Conservation (phyloP, 306 rosid genomes). For the Cicer judaicum region DNA sequence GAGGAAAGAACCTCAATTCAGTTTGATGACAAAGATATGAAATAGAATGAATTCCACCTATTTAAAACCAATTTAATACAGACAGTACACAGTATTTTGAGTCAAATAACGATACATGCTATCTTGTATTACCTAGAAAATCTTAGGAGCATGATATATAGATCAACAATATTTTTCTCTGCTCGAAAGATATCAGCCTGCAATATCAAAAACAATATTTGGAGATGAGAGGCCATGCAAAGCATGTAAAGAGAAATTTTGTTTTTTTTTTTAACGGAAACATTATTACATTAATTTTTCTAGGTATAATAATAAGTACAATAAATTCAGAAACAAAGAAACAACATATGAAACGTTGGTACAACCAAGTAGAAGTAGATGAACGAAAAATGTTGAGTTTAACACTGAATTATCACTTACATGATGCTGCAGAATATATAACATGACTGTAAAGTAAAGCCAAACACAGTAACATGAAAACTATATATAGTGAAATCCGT, state of each 20-base stretch:
- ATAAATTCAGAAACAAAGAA: conserved; percentile 16
- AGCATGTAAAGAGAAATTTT: conserved; percentile 16
- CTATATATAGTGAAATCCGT: not conserved
- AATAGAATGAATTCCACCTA: conserved; percentile 23
- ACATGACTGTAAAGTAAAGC: conserved; percentile 1
- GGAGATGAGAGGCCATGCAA: conserved; percentile 27
- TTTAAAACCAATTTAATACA: conserved; percentile 29
- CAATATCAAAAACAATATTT: conserved; percentile 41
- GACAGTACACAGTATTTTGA: not conserved
- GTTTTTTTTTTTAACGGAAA: not conserved
- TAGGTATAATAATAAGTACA: conserved; percentile 17
- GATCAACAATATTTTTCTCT: conserved; percentile 83
- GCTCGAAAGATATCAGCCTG: conserved; percentile 92
- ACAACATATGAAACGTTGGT: conserved; percentile 4
- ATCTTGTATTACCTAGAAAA: conserved; percentile 72
- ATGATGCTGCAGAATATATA: not conserved
- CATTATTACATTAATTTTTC: not conserved
- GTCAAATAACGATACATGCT: conserved; percentile 5
- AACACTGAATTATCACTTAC: conserved; percentile 10
- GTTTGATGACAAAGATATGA: conserved; percentile 36
- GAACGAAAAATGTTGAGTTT: conserved; percentile 3
- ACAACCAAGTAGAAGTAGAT: not conserved
- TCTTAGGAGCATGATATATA: conserved; percentile 87
- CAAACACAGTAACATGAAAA: conserved; percentile 15
- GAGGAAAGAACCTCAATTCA: conserved; percentile 23